phyloP scores from a whole-genome alignment of 2,329 filamentous ascomycete species.

The Sarocladiaceae sp. region DNA sequence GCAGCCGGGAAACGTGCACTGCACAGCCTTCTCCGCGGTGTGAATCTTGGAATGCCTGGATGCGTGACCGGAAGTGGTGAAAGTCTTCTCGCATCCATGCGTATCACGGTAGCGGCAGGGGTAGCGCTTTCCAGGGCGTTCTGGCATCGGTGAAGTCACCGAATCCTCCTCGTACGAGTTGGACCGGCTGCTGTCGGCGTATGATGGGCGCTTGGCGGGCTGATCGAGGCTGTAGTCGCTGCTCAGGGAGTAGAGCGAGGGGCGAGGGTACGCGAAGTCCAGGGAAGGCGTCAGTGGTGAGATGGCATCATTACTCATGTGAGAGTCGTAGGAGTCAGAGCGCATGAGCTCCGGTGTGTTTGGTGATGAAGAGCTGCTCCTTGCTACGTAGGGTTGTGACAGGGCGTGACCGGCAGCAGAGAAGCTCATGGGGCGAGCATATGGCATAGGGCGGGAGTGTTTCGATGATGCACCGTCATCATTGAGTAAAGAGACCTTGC shows the following conservation, averaged over 20 bases:
- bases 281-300: conserved; percentile 51
- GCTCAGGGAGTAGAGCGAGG: conserved; percentile 32
- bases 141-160: conserved; percentile 33
- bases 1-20: conserved; percentile 61
- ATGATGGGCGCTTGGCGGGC: conserved; percentile 34
- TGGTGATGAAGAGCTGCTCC: conserved; percentile 39
- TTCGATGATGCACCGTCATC: conserved; percentile 31
- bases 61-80: conserved; percentile 80
- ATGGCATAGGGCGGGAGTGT: not conserved
- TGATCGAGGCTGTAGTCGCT: conserved; percentile 27
- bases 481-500: conserved; percentile 54
- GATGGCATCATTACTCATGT: conserved; percentile 45
- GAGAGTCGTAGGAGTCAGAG: conserved; percentile 56
- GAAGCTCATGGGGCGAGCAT: conserved; percentile 23
- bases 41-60: conserved; percentile 81
- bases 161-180: conserved; percentile 47
- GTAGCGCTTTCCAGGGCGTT: conserved; percentile 58
- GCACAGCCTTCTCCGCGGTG: conserved; percentile 71
- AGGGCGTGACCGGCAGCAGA: conserved; percentile 26
- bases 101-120: conserved; percentile 67
- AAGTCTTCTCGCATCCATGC: conserved; percentile 69
- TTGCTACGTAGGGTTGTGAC: conserved; percentile 23
- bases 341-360: conserved; percentile 52
- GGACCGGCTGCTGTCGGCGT: conserved; percentile 37
- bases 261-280: conserved; percentile 32